Evolutionary conservation across 1,139 yeast genomes (phyloP).

Genomic region (Tardiomyces blankii): DNA sequence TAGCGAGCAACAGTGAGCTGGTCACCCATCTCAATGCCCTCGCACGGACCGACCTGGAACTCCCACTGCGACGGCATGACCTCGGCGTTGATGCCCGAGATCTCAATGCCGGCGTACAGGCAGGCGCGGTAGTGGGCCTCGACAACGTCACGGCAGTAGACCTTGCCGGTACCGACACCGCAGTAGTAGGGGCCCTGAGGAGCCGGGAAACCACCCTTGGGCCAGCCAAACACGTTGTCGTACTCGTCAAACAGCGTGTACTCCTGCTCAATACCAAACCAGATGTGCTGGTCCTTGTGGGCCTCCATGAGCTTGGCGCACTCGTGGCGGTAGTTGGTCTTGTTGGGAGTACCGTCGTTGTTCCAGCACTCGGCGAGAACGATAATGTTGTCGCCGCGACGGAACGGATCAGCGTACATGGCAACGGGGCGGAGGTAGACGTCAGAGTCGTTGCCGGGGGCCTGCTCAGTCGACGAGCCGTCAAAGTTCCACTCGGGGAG

Average conservation of each 20-base stretch:
- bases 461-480: slow-evolving; percentile 97
- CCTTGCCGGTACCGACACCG: slow-evolving; percentile 99
- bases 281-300: slow-evolving; percentile 71
- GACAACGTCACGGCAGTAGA: slow-evolving; percentile 93
- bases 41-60: slow-evolving; percentile 98
- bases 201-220: slow-evolving; percentile 99
- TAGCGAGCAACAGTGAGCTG: slow-evolving; percentile 95
- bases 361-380: slow-evolving; percentile 96
- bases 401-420: slow-evolving; percentile 90
- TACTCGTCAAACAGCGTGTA: slow-evolving; percentile 89
- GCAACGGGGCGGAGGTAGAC: slow-evolving; percentile 90
- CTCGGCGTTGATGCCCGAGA: slow-evolving; percentile 97
- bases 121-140: slow-evolving; percentile 99
- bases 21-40: slow-evolving; percentile 94
- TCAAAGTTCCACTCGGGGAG: slow-evolving; percentile 99
- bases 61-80: slow-evolving; percentile 99
- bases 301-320: slow-evolving; percentile 94
- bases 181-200: slow-evolving; percentile 99
- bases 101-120: slow-evolving; percentile 77
- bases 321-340: slow-evolving; percentile 95
- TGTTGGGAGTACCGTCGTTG: slow-evolving; percentile 98
- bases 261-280: slow-evolving; percentile 99
- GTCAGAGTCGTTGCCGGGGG: slow-evolving; percentile 97
- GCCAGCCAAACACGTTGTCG: slow-evolving; percentile 95
- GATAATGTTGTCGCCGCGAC: slow-evolving; percentile 93